Percentiles rank a stretch among this genome's conserved stretches.
Conservation (phyloP, 306 rosid species). For the Astragalus membranaceus region DNA sequence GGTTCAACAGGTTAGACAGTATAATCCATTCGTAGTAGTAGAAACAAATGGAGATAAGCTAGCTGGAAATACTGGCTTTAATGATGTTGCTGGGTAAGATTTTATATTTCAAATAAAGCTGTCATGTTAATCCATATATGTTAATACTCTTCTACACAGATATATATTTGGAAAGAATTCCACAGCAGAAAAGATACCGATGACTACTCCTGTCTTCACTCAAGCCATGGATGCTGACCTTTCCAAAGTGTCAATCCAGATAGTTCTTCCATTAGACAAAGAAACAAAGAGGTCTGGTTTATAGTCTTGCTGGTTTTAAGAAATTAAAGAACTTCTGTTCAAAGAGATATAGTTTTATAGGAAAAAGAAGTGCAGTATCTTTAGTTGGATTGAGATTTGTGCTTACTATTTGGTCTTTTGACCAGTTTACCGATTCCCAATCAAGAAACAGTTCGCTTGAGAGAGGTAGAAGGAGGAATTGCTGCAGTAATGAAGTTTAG, state of each 20-base stretch:
- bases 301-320: neutral
- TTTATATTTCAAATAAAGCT: neutral
- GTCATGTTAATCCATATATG: neutral
- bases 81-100: constrained; percentile 75
- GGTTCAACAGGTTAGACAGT: constrained; percentile 66
- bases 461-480: constrained; percentile 66
- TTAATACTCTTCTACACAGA: constrained; percentile 26
- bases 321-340: neutral
- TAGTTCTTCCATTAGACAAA: constrained; percentile 78
- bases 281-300: constrained; percentile 50
- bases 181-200: constrained; percentile 63
- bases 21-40: constrained; percentile 61
- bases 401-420: constrained; percentile 10
- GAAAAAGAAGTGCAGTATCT: neutral
- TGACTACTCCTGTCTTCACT: constrained; percentile 97
- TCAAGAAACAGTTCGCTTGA: constrained; percentile 55
- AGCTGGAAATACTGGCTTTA: constrained; percentile 72
- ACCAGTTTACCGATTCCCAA: constrained; percentile 81
- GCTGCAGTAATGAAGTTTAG: constrained; percentile 79
- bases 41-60: constrained; percentile 79
- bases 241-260: constrained; percentile 68
- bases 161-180: constrained; percentile 92
- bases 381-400: neutral
- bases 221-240: constrained; percentile 50
- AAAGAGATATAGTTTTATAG: neutral